These are phyloP conservation scores for Pleurotus tuber-regium DNA, from an alignment of 768 basidiomycete genomes.

Conservation along the genomic window DNA sequence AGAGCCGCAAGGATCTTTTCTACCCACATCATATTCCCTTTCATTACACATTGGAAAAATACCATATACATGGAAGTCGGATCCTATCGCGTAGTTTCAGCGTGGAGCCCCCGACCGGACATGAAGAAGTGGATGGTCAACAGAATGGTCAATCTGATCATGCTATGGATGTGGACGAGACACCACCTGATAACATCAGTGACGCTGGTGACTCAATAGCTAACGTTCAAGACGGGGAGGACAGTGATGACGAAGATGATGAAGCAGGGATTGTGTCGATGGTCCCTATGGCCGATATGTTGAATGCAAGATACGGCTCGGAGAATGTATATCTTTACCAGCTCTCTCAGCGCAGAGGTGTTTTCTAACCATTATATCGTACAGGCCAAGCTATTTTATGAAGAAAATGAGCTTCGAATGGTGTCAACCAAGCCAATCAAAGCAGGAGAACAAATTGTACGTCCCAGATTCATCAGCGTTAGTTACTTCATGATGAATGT, in stretches of 20 bases:
- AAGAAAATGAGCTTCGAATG: slow-evolving; percentile 73
- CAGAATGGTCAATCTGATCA: slow-evolving; percentile 34
- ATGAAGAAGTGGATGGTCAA: slow-evolving; percentile 18
- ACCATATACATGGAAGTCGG: slow-evolving; percentile 87
- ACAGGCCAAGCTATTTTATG: slow-evolving; percentile 90
- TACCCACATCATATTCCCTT: slow-evolving; percentile 36
- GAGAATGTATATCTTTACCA: slow-evolving; percentile 65
- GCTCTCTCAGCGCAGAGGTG: not conserved
- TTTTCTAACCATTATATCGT: slow-evolving; percentile 5
- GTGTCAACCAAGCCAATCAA: slow-evolving; percentile 71
- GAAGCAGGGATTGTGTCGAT: slow-evolving; percentile 73
- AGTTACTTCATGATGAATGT: slow-evolving; percentile 4
- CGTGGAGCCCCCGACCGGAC: slow-evolving; percentile 46
- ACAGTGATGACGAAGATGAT: slow-evolving; percentile 45
- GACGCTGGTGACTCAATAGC: slow-evolving; percentile 27
- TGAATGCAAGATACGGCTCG: slow-evolving; percentile 83
- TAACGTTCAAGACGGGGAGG: slow-evolving; percentile 35
- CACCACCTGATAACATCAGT: slow-evolving; percentile 13
- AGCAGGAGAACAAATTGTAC: slow-evolving; percentile 84
- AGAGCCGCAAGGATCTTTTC: slow-evolving; percentile 79
- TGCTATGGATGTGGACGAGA: slow-evolving; percentile 41
- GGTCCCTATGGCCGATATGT: slow-evolving; percentile 95
- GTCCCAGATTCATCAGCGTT: slow-evolving; percentile 21
- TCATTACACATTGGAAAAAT: slow-evolving; percentile 68
- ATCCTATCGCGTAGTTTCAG: slow-evolving; percentile 93